Evolutionary conservation across 1,284 basidiomycete genomes (phyloP).

Genomic region (Ceratobasidium sp.): DNA sequence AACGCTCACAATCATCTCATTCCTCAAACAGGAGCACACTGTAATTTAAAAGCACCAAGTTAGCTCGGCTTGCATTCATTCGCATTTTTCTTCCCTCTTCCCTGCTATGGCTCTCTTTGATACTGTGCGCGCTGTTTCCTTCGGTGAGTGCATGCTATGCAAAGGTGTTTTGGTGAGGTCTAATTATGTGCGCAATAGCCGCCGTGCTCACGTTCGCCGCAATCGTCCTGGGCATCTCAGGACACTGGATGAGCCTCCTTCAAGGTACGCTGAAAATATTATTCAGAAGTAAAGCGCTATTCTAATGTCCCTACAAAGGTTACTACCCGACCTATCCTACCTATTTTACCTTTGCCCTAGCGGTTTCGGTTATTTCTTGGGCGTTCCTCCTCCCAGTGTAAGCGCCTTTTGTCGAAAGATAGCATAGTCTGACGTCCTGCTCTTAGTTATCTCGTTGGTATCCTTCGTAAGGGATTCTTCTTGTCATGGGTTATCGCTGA

Average conservation of each 20-base stretch:
- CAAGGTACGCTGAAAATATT: constrained; percentile 3
- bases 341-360: constrained; percentile 31
- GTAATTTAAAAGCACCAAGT: no score
- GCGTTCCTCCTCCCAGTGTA: constrained; percentile 36
- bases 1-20: no score
- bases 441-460: constrained; percentile 34
- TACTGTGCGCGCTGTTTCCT: constrained; percentile 16
- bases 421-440: neutral
- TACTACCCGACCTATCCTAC: constrained; percentile 9
- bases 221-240: constrained; percentile 41
- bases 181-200: constrained; percentile 7
- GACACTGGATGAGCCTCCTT: constrained; percentile 13
- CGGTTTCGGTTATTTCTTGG: constrained; percentile 24
- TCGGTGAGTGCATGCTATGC: neutral
- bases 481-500: constrained; percentile 45
- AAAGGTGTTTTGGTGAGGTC: neutral
- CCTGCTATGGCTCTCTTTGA: constrained; percentile 26
- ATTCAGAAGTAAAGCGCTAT: neutral
- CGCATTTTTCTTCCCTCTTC: neutral
- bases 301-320: neutral
- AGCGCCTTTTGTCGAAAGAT: neutral
- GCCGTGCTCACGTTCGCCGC: constrained; percentile 42
- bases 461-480: constrained; percentile 32
- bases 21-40: no score
- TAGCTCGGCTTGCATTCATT: neutral